A percentile compares a stretch with the other conserved stretches of the same genome.
Evolutionary conservation across 2,329 filamentous ascomycete genomes (phyloP).

Genomic region (Elsinoe australis): DNA sequence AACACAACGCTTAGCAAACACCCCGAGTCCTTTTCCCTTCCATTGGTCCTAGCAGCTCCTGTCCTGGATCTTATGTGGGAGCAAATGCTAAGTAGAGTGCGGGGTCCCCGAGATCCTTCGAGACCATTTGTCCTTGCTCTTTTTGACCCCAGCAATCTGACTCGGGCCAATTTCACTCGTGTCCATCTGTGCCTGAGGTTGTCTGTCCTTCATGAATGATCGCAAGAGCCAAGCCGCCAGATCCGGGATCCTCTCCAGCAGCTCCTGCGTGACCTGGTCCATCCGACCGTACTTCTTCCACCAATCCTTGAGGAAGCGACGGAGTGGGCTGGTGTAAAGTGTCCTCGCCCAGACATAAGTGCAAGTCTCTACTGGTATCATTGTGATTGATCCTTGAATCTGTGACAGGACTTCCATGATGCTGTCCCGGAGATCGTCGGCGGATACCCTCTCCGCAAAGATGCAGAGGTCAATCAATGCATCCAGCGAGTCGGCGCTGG

Average conservation of each 20-base stretch:
- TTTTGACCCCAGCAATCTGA: not conserved
- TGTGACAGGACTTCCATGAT: not conserved
- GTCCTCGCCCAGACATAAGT: not conserved
- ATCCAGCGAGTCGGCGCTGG: not conserved
- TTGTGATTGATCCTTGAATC: not conserved
- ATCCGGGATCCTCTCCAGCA: not conserved
- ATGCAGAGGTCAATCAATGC: not conserved
- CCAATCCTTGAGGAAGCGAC: conserved; percentile 1
- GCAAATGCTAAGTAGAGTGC: no score
- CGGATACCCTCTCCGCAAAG: not conserved
- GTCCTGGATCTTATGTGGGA: no score
- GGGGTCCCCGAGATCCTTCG: no score
- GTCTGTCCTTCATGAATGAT: conserved; percentile 4
- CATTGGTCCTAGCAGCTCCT: no score
- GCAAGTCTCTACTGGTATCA: not conserved
- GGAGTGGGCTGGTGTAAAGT: not conserved
- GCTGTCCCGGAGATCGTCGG: not conserved
- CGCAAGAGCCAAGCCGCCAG: not conserved
- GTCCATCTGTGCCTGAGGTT: not conserved
- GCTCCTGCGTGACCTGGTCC: not conserved
- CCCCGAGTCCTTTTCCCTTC: no score
- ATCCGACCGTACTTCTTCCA: not conserved
- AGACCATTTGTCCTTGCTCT: no score
- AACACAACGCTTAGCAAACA: no score
- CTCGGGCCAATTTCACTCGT: no score